Evolutionary conservation across 2,329 filamentous ascomycete genomes (phyloP).

Genomic region (Fusarium cyanostomum): DNA sequence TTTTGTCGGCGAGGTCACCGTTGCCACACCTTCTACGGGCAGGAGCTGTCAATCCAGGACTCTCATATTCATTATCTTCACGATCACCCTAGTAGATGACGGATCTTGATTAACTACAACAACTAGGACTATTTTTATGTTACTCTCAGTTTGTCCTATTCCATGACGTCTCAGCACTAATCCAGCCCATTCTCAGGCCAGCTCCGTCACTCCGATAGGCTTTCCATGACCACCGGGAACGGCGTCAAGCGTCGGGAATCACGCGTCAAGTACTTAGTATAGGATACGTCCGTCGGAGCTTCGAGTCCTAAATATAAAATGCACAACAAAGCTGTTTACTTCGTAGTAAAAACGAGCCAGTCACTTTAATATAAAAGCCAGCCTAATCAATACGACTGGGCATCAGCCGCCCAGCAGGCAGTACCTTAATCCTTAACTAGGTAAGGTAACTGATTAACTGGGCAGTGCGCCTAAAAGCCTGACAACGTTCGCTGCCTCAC

Average conservation of each 20-base stretch:
- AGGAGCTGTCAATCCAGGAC: neutral
- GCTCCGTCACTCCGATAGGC: slow-evolving; percentile 15
- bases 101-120: too few species aligned
- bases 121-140: neutral
- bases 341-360: too few species aligned
- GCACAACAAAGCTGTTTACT: neutral
- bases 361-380: too few species aligned
- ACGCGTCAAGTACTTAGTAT: slow-evolving; percentile 7
- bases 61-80: neutral
- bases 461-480: slow-evolving; percentile 15
- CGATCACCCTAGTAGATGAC: neutral
- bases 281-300: neutral
- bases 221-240: slow-evolving; percentile 7
- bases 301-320: neutral
- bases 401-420: neutral
- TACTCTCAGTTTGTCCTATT: neutral
- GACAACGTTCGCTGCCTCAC: slow-evolving; percentile 13
- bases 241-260: slow-evolving; percentile 26
- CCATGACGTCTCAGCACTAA: neutral
- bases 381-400: too few species aligned
- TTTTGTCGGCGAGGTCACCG: slow-evolving; percentile 23
- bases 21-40: slow-evolving; percentile 5
- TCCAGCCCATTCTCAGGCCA: neutral
- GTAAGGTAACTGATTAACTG: slow-evolving; percentile 13
- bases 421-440: slow-evolving; percentile 3